These are phyloP conservation scores for Globisporangium sylvaticum DNA, from an alignment of 352 stramenopile genomes.

Conservation along the genomic window DNA sequence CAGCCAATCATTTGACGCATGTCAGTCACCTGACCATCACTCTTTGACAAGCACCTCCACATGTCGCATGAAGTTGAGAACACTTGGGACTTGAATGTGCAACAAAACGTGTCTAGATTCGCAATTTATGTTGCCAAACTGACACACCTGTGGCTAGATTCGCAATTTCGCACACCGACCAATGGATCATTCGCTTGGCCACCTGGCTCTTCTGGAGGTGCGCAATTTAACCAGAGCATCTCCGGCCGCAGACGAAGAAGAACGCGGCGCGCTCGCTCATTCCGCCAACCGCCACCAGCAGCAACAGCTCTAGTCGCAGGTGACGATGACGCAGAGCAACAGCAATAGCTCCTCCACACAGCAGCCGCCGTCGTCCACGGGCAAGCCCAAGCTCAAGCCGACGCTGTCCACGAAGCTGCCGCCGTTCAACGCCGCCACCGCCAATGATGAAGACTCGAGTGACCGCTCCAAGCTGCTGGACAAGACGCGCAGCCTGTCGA, in stretches of 20 bases:
- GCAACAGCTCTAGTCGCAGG: not conserved
- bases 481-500: not conserved
- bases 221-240: not conserved
- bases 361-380: not conserved
- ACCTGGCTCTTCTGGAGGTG: not conserved
- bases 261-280: constrained; percentile 4
- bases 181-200: not conserved
- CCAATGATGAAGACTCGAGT: constrained; percentile 4
- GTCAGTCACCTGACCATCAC: not conserved
- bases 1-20: constrained; percentile 1
- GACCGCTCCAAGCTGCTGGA: constrained; percentile 10
- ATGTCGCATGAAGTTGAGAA: not conserved
- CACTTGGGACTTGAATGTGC: not conserved
- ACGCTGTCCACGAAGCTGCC: constrained; percentile 1
- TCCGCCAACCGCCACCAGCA: not conserved
- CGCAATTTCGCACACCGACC: not conserved
- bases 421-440: not conserved
- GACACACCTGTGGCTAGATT: not conserved
- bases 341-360: not conserved
- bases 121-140: not conserved
- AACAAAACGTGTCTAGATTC: not conserved
- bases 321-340: not conserved
- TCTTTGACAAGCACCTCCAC: constrained; percentile 7
- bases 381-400: constrained; percentile 3
- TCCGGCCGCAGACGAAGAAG: not conserved